These are phyloP conservation scores for Sclerotinia subarctica DNA, from an alignment of 2,329 filamentous ascomycete genomes.

Conservation along the genomic window DNA sequence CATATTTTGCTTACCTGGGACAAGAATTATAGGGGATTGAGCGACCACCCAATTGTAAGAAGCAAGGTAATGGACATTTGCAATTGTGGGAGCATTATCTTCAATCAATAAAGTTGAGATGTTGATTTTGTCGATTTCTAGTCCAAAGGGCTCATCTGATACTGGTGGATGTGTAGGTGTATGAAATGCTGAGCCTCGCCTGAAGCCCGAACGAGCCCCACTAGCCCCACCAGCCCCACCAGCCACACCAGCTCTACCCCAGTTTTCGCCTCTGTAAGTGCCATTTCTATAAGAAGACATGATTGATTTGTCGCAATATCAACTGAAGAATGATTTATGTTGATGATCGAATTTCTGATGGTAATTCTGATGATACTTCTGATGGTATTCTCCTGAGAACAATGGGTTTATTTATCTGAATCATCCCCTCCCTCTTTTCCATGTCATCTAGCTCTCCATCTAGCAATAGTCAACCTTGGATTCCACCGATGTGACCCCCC, in stretches of 20 bases:
- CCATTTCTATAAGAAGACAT: not conserved
- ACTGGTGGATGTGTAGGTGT: not conserved
- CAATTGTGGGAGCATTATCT: slow-evolving; percentile 39
- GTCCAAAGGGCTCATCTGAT: slow-evolving; percentile 23
- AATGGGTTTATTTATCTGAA: no score
- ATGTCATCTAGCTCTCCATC: no score
- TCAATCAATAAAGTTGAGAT: slow-evolving; percentile 27
- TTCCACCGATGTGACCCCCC: not conserved
- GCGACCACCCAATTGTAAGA: slow-evolving; percentile 52
- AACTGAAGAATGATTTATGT: not conserved
- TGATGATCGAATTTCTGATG: not conserved
- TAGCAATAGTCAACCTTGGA: not conserved
- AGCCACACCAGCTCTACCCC: not conserved
- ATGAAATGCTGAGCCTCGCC: slow-evolving; percentile 1
- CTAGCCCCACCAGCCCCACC: not conserved
- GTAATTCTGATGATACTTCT: no score
- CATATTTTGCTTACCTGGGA: slow-evolving; percentile 43
- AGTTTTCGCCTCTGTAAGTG: not conserved
- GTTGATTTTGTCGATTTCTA: slow-evolving; percentile 26
- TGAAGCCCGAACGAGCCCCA: not conserved
- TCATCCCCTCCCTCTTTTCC: no score
- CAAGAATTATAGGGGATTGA: slow-evolving; percentile 42
- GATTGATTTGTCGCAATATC: not conserved
- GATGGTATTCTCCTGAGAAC: no score
- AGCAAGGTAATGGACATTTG: slow-evolving; percentile 43